These are phyloP conservation scores for Porcisia hertigi DNA, from an alignment of 208 protist genomes.

Conservation along the genomic window DNA sequence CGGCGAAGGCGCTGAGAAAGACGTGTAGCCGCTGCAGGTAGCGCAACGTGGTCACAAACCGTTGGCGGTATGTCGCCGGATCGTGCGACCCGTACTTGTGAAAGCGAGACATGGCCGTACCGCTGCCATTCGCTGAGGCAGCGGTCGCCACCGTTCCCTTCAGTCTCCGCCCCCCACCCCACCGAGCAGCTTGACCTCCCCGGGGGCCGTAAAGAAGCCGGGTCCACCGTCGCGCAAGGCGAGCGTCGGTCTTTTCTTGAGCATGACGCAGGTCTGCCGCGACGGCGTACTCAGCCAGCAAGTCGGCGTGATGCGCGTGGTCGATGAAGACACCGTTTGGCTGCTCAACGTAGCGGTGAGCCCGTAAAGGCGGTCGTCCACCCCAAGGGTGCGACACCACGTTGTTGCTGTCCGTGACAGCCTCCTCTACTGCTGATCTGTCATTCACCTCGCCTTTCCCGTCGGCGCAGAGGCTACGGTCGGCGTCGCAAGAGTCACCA, in stretches of 20 bases:
- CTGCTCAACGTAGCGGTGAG: slow-evolving; percentile 66
- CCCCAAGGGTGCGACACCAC: not conserved
- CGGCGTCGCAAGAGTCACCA: not conserved
- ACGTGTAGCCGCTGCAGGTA: slow-evolving; percentile 39
- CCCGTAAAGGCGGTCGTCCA: slow-evolving; percentile 43
- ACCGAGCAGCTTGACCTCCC: not conserved
- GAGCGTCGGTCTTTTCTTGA: slow-evolving; percentile 20
- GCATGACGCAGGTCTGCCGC: slow-evolving; percentile 19
- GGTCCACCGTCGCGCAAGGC: slow-evolving; percentile 14
- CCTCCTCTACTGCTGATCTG: not conserved
- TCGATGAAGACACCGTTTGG: slow-evolving; percentile 48
- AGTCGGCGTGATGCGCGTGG: slow-evolving; percentile 31
- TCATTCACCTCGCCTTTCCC: not conserved
- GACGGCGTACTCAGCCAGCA: slow-evolving; percentile 27
- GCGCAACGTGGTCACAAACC: slow-evolving; percentile 20
- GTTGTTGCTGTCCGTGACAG: not conserved
- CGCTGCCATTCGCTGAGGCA: not conserved
- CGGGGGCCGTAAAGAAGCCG: slow-evolving; percentile 18
- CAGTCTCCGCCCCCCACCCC: not conserved
- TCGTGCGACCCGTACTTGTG: slow-evolving; percentile 27
- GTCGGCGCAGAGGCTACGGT: not conserved
- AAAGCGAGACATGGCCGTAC: not conserved
- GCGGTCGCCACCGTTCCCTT: not conserved
- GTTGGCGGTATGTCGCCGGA: slow-evolving; percentile 25
- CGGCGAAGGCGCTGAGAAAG: slow-evolving; percentile 35